Base-by-base conservation (phyloP, 2,329 filamentous ascomycete genomes). In the Diaporthe humulicola region DNA sequence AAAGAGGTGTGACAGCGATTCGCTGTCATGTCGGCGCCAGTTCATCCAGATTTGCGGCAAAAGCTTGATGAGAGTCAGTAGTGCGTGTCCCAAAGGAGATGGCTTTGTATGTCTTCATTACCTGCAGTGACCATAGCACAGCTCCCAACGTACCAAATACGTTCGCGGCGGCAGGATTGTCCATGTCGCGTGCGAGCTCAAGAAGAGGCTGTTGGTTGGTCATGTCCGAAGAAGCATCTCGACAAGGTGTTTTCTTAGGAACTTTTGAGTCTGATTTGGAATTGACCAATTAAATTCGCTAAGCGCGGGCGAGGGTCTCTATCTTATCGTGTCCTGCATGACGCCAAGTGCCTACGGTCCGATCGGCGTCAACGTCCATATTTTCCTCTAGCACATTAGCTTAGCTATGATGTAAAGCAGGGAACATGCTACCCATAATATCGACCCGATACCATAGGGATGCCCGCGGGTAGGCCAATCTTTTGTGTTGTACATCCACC, bases 1-100 rank as follows among this genome's bases (percentile, higher is more conserved):
- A 22, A 57, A 57, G 30, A n/a, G 36, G 0, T 30, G 54, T 17
- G 54, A 57, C 33, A 57, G 30, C 54, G 54, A 57, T 36, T 57
- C 54, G 30, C 54, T 57, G 30, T 57, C 54, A 57, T 57, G 54
- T 7, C 54, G 30, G 30, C 30, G 54, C 54, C 54, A 56, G 52
- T 56, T 56, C 28, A 28, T 56, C 52, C 52, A 36, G 54, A 57
- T 57, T 19, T 57, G 54, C 30, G 54, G 54, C 12, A 57, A 10
- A n/a, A 57, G 54, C 54, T 57, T 57, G 1, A 12, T 8, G 8
- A 9, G 30, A 12, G 30, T 57, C 14, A 57, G 12, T 10, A 36
- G 33, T 19, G 6, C 0, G 17, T 9, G 3, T 22, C 17, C 19
- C 30, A 3, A 0, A 36, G 9, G 7, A 36, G 30, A 0, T 2